Evolutionary conservation across 2,329 filamentous ascomycete genomes (phyloP).

Genomic region (Venturia asperata): DNA sequence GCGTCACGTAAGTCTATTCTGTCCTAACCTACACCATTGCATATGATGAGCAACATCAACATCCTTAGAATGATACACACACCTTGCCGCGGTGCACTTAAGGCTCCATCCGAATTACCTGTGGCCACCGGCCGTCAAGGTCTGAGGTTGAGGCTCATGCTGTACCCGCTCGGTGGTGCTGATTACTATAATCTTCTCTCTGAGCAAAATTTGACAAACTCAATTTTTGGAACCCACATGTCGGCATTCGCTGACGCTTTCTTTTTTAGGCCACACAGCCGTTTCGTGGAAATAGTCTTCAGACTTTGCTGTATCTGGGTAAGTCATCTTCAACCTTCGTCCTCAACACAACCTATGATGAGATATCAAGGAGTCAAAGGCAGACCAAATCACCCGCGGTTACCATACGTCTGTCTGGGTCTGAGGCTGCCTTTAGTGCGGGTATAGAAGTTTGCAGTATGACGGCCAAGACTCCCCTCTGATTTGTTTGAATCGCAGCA

Average conservation of each 20-base stretch:
- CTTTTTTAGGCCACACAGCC: not conserved
- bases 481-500: too few relatives aligned
- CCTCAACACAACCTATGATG: not conserved
- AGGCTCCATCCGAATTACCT: constrained; percentile 6
- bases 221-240: not conserved
- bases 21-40: not conserved
- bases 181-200: constrained; percentile 10
- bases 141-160: not conserved
- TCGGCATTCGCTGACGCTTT: not conserved
- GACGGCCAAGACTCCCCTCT: too few relatives aligned
- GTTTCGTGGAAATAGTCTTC: not conserved
- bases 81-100: not conserved
- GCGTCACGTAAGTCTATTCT: not conserved
- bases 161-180: not conserved
- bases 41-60: constrained; percentile 10
- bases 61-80: constrained; percentile 2
- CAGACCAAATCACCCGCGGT: not conserved
- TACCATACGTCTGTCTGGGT: not conserved
- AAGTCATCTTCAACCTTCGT: not conserved
- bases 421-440: not conserved
- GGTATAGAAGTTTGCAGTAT: not conserved
- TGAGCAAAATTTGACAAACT: not conserved
- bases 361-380: not conserved
- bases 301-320: not conserved
- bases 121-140: not conserved